Evolutionary conservation across 2,329 filamentous ascomycete species (phyloP), one percentile per base, ranked within the genome.

Genomic region (Macrophomina phaseolina): DNA sequence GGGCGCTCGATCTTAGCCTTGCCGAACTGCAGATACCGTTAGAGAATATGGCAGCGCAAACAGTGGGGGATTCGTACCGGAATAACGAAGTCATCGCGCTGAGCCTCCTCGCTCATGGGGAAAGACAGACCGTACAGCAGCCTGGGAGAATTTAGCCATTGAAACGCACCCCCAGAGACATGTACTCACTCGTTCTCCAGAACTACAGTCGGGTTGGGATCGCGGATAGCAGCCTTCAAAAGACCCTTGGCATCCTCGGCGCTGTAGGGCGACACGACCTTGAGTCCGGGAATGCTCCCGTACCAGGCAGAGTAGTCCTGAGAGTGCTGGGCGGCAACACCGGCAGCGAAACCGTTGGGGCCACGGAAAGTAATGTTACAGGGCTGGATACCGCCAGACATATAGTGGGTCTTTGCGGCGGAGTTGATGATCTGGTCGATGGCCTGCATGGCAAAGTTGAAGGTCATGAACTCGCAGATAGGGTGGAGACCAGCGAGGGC

Each of bases 381-480:
- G 75, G 95, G 95, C 84, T 99, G 95, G 81, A 97, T 98, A 81
- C 95, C 95, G 76, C 95, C 95, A 71, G 95, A 98, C 95, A 99
- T 99, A 87, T 99, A 99, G 78, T 99, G 94, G 67, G 95, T 99
- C 88, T 99, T 99, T 78, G 93, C 95, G 74, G 86, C 95, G 60
- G 94, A 98, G 89, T 99, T 99, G 89, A 99, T 94, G 79, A 99
- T 92, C 82, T 99, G 95, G 81, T 99, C 95, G 82, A 99, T 99
- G 79, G 95, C 93, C 85, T 99, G 95, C 95, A 99, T 99, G 81
- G 95, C 94, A 80, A 98, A 98, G 89, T 99, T 99, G 89, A 97
- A 98, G 77, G 95, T 99, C 95, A 99, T 99, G 87, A 99, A 99
- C 85, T 99, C 95, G 88, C 91, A 95, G 74, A 99, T 88, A 69